Percentiles rank a stretch among this genome's conserved stretches.
phyloP scores from a whole-genome alignment of 2,329 filamentous ascomycete genomes.

The Cytospora leucostoma region DNA sequence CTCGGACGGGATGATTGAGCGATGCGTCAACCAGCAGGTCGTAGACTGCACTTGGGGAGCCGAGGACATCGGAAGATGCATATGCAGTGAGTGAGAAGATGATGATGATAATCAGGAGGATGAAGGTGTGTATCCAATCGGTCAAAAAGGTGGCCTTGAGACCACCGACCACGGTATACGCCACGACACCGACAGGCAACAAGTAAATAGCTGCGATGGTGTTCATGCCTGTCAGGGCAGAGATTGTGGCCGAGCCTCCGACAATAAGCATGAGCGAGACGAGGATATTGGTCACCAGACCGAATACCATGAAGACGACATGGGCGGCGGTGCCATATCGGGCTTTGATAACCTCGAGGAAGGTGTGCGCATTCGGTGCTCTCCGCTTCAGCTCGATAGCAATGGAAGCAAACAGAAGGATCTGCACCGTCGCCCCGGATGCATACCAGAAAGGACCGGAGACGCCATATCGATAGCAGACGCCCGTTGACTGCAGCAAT shows the following conservation, averaged over 20 bases:
- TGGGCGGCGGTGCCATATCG: conserved; percentile 75
- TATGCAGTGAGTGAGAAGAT: conserved; percentile 83
- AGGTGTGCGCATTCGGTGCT: conserved; percentile 83
- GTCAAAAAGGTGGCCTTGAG: conserved; percentile 89
- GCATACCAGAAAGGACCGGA: conserved; percentile 64
- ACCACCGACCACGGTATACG: conserved; percentile 76
- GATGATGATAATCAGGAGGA: conserved; percentile 81
- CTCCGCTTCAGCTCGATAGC: conserved; percentile 87
- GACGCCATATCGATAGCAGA: conserved; percentile 78
- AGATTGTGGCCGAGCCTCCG: conserved; percentile 74
- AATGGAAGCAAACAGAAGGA: conserved; percentile 85
- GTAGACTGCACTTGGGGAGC: conserved; percentile 75
- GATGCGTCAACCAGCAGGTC: conserved; percentile 74
- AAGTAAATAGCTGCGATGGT: conserved; percentile 83
- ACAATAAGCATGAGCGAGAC: conserved; percentile 89
- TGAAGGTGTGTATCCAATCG: conserved; percentile 84
- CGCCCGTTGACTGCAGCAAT: conserved; percentile 74
- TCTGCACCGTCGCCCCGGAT: conserved; percentile 77
- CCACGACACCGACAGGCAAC: conserved; percentile 75
- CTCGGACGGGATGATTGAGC: conserved; percentile 69
- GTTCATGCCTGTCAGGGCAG: conserved; percentile 69
- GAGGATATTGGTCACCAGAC: conserved; percentile 80
- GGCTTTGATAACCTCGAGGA: conserved; percentile 79
- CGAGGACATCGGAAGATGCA: conserved; percentile 69
- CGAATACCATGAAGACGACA: conserved; percentile 78